Evolutionary conservation across 495 filamentous ascomycete genomes (phyloP), one percentile per base, ranked within the genome.

Genomic region (Cercophora sp.): DNA sequence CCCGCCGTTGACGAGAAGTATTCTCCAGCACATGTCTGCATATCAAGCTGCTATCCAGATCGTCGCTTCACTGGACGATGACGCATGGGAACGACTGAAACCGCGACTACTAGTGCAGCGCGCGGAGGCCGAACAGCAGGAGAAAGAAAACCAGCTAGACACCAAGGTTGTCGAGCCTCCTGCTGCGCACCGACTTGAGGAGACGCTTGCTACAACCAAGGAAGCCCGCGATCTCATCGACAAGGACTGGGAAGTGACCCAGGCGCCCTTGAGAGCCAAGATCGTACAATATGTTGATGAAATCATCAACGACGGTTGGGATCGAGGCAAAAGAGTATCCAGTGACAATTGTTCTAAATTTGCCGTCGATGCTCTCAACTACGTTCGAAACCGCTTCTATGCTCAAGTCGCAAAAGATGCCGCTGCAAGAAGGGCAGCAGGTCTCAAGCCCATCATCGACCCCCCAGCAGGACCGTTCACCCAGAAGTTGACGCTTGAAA

Each of bases 11-110:
- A 58, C 66, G 19, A 63, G 82, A 25, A 70, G 71, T 51, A 67
- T 87, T 11, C 70, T 90, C 29, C 72, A 71, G 32, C 81, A 83
- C 51, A 85, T 89, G 61, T 78, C 83, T 8, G 79, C 85, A 0
- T 89, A 86, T 55, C 79, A 85, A 55, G 84, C 84, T 11, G 83
- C 87, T 11, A 74, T 84, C 29, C 80, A 86, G 32, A 86, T 88
- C 37, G 74, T 79, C 13, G 68, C 74, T 16, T 79, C 80, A 23
- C 66, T 91, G 37, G 80, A 78, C 53, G 85, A 88, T 37, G 64
- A 70, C 18, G 80, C 78, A 0, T 90, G 86, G 86, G 70, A 79
- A 36, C 58, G 82, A 22, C 70, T 89, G 3, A 79, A 81, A 55
- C 83, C 83, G 20, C 81, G 83, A 43, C 71, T 89, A 1, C 66